Evolutionary conservation across 2,329 filamentous ascomycete genomes (phyloP), one percentile per base, ranked within the genome.

Genomic region (Neospermospora avenae): DNA sequence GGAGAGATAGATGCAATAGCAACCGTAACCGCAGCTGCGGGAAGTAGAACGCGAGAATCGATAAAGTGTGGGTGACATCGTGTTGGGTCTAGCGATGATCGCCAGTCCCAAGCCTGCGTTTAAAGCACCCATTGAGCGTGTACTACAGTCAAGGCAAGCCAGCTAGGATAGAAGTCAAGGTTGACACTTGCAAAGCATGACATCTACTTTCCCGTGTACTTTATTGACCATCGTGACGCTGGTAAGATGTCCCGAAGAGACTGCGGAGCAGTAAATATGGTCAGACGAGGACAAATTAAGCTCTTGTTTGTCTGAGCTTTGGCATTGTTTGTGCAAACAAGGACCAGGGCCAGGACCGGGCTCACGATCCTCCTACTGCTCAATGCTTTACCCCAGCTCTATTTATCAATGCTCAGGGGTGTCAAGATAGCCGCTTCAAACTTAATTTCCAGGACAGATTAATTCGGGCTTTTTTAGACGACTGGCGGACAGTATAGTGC

Each of bases 71-170:
- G 55, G 54, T 57, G 46, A 53, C 48, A 28, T 14, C 31, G 6
- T 58, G 55, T 51, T 61, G 59, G 52, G 25, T 54, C 14, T 42
- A 3, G 5, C 24, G 55, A 37, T n/a, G 62, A 61, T 58, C 57
- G 55, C 62, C 60, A 60, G 55, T 57, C 64, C 62, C 58, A 58
- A 57, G 54, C 60, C 60, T 57, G 54, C 49, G 54, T 59, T 55
- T 54, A 58, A n/a, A 56, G 35, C 39, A 46, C 45, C 34, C 56
- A 42, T 52, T 49, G 54, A 48, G 37, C 46, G 58, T 63, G 61
- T 62, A 51, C 57, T 51, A 63, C 61, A 60, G 44, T 61, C 63
- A 60, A 34, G 35, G 31, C 51, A 44, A 35, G 35, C 8, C 16
- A 35, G 49, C 25, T 20, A 46, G 37, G 44, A 18, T 37, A 52